phyloP scores from a whole-genome alignment of 2,329 filamentous ascomycete species.

The Sporothrix mexicana region DNA sequence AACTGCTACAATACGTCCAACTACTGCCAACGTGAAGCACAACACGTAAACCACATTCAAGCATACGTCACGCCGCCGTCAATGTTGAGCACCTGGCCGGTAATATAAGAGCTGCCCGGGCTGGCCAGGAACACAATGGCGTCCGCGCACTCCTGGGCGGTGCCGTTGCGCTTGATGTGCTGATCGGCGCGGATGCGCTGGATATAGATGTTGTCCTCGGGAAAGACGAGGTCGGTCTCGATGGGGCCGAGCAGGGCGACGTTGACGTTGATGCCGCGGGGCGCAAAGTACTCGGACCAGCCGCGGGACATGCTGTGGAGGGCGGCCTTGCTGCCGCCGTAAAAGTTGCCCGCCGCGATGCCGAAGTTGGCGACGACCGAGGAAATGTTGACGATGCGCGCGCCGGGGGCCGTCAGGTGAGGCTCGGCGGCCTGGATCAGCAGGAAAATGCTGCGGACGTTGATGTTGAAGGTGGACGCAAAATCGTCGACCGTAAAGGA shows the following conservation, averaged over 20 bases:
- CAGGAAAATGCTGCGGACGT: constrained; percentile 37
- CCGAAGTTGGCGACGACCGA: constrained; percentile 34
- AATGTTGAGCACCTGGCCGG: constrained; percentile 39
- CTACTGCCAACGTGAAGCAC: too few species aligned
- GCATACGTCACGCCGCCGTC: constrained; percentile 38
- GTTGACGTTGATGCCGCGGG: constrained; percentile 37
- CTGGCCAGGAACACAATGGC: constrained; percentile 39
- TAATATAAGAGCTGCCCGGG: constrained; percentile 38
- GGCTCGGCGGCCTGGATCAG: constrained; percentile 37
- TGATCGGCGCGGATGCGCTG: constrained; percentile 36
- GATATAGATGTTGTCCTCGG: constrained; percentile 36
- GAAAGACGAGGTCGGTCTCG: constrained; percentile 36
- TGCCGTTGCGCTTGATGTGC: constrained; percentile 39
- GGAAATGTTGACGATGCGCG: constrained; percentile 37
- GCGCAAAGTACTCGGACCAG: constrained; percentile 38
- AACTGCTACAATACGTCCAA: too few species aligned
- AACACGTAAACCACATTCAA: background rate
- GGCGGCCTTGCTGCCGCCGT: constrained; percentile 37
- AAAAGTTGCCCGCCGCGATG: constrained; percentile 30
- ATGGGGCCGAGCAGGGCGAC: constrained; percentile 36
- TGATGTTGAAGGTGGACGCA: constrained; percentile 35
- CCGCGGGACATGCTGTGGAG: constrained; percentile 37
- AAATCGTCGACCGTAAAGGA: constrained; percentile 34
- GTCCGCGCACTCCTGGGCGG: constrained; percentile 37
- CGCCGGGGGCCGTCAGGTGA: constrained; percentile 33